Percentiles rank a stretch among this genome's conserved stretches.
Evolutionary conservation across 2,329 filamentous ascomycete genomes (phyloP).

Genomic region (Colletotrichum karsti): DNA sequence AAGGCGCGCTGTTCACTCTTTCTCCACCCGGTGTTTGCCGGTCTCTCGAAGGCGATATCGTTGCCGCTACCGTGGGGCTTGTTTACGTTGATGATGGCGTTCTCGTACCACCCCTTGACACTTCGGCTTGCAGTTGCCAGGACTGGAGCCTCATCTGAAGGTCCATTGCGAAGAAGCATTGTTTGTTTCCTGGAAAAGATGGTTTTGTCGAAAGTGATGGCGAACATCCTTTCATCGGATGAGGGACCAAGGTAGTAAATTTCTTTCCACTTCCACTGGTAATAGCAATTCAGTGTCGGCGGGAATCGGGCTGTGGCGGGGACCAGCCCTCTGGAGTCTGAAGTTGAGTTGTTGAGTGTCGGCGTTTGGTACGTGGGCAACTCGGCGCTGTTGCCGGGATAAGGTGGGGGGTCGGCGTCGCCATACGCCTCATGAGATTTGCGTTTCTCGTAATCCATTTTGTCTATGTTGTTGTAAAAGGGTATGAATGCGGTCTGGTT

Average conservation of each 20-base stretch:
- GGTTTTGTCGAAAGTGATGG: not conserved
- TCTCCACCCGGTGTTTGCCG: not conserved
- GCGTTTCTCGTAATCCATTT: not conserved
- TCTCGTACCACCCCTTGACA: not conserved
- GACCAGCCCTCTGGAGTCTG: not conserved
- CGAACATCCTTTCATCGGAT: not conserved
- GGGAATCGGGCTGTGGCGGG: conserved; percentile 10
- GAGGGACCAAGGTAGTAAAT: conserved; percentile 12
- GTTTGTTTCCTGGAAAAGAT: conserved; percentile 11
- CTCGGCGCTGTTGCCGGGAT: not conserved
- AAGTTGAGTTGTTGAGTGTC: not conserved
- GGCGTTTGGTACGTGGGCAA: not conserved
- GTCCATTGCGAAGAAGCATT: conserved; percentile 15
- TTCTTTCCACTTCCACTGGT: conserved; percentile 16
- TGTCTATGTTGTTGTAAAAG: not conserved
- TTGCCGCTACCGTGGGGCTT: not conserved
- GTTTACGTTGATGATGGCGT: conserved; percentile 2
- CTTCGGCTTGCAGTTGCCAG: conserved; percentile 1
- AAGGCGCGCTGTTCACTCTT: not conserved
- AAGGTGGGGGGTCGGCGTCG: not conserved
- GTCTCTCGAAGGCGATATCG: not conserved
- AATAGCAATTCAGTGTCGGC: conserved; percentile 16
- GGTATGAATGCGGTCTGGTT: not conserved
- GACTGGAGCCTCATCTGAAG: not conserved
- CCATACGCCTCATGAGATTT: not conserved